Evolutionary conservation across 371 early-diverging fungal genomes (phyloP).

Genomic region (Actinomucor elegans): DNA sequence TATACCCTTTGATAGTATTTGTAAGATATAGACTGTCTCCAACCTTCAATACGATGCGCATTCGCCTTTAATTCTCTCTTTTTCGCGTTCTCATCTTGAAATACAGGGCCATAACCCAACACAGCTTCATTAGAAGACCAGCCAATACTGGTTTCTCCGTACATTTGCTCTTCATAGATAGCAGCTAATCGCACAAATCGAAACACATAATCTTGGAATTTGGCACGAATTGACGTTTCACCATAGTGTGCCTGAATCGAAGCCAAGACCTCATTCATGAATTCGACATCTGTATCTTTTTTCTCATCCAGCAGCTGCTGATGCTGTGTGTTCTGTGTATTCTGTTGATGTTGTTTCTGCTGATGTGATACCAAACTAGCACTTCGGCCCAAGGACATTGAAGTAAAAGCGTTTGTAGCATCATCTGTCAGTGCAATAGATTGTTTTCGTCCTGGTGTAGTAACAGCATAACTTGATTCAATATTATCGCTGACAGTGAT

Average conservation of each 20-base stretch:
- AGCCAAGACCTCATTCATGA: constrained; percentile 63
- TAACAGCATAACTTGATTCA: constrained; percentile 1
- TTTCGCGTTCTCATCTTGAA: constrained; percentile 64
- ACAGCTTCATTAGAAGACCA: constrained; percentile 34
- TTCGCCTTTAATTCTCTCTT: constrained; percentile 68
- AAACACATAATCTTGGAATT: constrained; percentile 83
- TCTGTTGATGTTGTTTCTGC: constrained; percentile 9
- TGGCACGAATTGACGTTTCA: constrained; percentile 85
- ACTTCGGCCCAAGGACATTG: constrained; percentile 18
- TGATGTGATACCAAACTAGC: constrained; percentile 9
- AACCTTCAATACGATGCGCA: constrained; percentile 84
- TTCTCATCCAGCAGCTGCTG: constrained; percentile 12
- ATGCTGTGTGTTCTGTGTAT: background rate
- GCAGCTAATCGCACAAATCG: constrained; percentile 82
- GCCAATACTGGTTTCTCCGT: constrained; percentile 64
- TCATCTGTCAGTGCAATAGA: constrained; percentile 16
- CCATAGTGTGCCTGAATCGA: constrained; percentile 85
- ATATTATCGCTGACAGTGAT: constrained; percentile 87
- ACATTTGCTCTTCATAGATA: constrained; percentile 73
- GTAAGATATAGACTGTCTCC: constrained; percentile 73
- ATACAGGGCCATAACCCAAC: constrained; percentile 74
- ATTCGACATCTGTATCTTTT: constrained; percentile 42
- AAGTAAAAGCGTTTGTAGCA: constrained; percentile 11
- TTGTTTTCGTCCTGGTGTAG: constrained; percentile 9
- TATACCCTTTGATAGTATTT: constrained; percentile 60